A percentile compares a stretch with the other conserved stretches of the same genome.
phyloP scores from a whole-genome alignment of 805 yeast species.

The Geotrichum ghanense region DNA sequence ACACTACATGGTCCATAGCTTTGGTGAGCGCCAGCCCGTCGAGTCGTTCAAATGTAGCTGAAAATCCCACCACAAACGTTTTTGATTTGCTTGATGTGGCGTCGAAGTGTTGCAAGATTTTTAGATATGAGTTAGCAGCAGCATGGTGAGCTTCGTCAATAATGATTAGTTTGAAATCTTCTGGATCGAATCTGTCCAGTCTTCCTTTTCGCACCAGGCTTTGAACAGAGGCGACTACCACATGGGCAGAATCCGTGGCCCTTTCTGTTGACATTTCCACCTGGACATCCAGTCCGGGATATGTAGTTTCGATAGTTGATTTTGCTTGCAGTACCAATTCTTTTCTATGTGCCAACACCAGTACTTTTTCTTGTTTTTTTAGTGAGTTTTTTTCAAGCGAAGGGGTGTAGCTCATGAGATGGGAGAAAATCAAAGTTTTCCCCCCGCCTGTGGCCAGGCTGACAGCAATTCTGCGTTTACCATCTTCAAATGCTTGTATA shows the following conservation, averaged over 20 bases:
- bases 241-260: conserved; percentile 40
- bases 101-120: conserved; percentile 47
- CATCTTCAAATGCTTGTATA: conserved; percentile 34
- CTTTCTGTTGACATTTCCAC: conserved; percentile 56
- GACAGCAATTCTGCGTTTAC: conserved; percentile 56
- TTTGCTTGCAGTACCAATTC: conserved; percentile 71
- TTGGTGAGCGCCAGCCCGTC: conserved; percentile 50
- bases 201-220: conserved; percentile 41
- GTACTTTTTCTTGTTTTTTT: conserved; percentile 24
- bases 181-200: conserved; percentile 42
- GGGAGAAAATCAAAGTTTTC: conserved; percentile 62
- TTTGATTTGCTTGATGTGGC: conserved; percentile 31
- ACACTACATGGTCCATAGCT: conserved; percentile 65
- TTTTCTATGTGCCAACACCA: conserved; percentile 70
- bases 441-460: conserved; percentile 94
- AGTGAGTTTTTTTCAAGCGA: conserved; percentile 35
- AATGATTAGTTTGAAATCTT: conserved; percentile 58
- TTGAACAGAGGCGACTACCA: conserved; percentile 69
- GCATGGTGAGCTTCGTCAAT: conserved; percentile 94
- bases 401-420: conserved; percentile 18
- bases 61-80: conserved; percentile 65
- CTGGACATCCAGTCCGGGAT: conserved; percentile 44
- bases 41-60: conserved; percentile 77
- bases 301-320: conserved; percentile 31
- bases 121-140: conserved; percentile 54